phyloP scores from a whole-genome alignment of 371 early-diverging fungal species.

The Thermomucor indicae-seudaticae region DNA sequence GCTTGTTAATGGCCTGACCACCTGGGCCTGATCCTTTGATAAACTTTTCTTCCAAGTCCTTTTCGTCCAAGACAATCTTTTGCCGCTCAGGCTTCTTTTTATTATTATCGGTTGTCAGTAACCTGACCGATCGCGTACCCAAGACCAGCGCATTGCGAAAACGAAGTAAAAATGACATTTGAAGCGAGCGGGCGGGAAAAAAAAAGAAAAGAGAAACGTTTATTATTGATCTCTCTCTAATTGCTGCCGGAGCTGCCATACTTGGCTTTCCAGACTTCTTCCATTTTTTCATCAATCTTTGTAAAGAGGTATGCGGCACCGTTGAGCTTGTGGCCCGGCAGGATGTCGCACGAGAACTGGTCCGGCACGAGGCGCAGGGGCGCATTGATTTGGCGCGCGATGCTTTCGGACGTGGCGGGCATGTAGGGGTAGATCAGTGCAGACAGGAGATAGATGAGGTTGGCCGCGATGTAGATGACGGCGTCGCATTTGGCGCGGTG shows the following conservation, averaged over 20 bases:
- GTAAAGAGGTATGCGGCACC: slow-evolving; percentile 90
- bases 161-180: too few relatives aligned
- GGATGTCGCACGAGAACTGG: slow-evolving; percentile 63
- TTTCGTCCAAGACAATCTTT: slow-evolving; percentile 65
- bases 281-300: slow-evolving; percentile 80
- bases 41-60: slow-evolving; percentile 82
- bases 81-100: too few relatives aligned
- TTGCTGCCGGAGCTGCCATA: slow-evolving; percentile 61
- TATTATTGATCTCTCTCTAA: too few relatives aligned
- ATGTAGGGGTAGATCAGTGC: slow-evolving; percentile 92
- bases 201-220: too few relatives aligned
- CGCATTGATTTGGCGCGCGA: slow-evolving; percentile 78
- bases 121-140: too few relatives aligned
- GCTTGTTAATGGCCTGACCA: slow-evolving; percentile 93
- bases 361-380: slow-evolving; percentile 77
- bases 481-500: slow-evolving; percentile 79
- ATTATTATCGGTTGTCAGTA: too few relatives aligned
- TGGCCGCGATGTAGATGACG: slow-evolving; percentile 80
- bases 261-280: slow-evolving; percentile 60
- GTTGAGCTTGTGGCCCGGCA: slow-evolving; percentile 80
- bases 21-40: slow-evolving; percentile 90
- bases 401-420: slow-evolving; percentile 81
- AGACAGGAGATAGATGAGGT: slow-evolving; percentile 87
- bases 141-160: too few relatives aligned
- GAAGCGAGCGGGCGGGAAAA: too few relatives aligned